Evolutionary conservation across 805 yeast species (phyloP), one percentile per base, ranked within the genome.

Genomic region (Vanderwaltozyma tropicalis): DNA sequence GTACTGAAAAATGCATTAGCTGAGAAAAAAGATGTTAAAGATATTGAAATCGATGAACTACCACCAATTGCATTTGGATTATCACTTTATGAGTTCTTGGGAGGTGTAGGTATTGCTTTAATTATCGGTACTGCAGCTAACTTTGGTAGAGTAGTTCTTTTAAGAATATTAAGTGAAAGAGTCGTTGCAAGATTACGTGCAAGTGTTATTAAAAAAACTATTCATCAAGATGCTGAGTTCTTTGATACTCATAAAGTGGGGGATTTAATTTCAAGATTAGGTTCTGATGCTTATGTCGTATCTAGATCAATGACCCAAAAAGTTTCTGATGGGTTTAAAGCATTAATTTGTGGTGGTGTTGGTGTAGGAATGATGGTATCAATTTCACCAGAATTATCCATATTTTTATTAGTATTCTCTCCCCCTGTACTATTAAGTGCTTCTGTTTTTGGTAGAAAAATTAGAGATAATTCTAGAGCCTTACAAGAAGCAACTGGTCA

Each of bases 191-290:
- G 89, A 42, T 63, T 92, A 40, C 72, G 98, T 49, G 68, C 92
- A 12, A 69, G 79, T 38, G 76, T 88, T 28, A 80, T 87, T 56
- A 75, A 76, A 53, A 81, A 77, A 43, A 76, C 92, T 14, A 69
- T 92, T 45, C 75, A 77, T 32, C 96, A 89, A 54, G 96, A 89
- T 57, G 80, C 95, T 14, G 88, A 82, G 54, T 89, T 92, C 55
- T 88, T 87, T 62, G 98, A 89, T 55, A 75, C 78, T n/a, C 86
- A 94, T 44, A 81, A 89, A 54, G 87, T 87, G 9, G 98, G 98
- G 28, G 98, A 89, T 55, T 68, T 89, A 52, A 87, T 89, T 31
- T 86, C 96, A 10, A 69, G 98, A 42, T 64, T 89, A 36, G 82
- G 94, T 13, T 80, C 84, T 30, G 98, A 92, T 58, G 83, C 96